Evolutionary conservation across 768 basidiomycete species (phyloP), one percentile per base, ranked within the genome.

Genomic region (Collybia nuda): DNA sequence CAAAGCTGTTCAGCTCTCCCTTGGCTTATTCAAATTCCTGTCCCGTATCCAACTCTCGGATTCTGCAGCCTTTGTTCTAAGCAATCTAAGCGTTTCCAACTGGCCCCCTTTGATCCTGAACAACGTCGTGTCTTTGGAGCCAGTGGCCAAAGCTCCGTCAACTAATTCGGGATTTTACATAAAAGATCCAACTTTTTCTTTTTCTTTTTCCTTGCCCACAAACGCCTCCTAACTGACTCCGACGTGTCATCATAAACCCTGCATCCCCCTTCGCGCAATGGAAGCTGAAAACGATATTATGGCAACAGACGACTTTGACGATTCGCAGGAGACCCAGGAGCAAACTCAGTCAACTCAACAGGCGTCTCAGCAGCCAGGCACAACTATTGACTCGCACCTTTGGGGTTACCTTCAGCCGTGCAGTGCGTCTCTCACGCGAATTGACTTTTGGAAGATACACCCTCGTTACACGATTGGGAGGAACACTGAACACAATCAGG

Each of bases 341-440:
- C 72, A 72, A 56, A 77, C 75, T 0, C 77, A 78, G 56, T 73
- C 72, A 6, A 75, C 75, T 5, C 77, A 78, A 52, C 68, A 70
- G 53, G 67, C 68, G 1, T 74, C 75, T 18, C 76, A 77, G 46
- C 61, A 62, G 17, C 54, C 59, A 23, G 54, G 58, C 17, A 50
- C 56, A 35, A 52, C 54, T 35, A 42, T 67, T 42, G 74, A 77
- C 54, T 50, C 57, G 3, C 75, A 77, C 60, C 79, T 89, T 49
- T 90, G 86, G 86, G 88, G 86, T 11, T 86, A 76, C 56, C 77
- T 90, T 44, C 79, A 84, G 40, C 87, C 88, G 5, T 86, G 84
- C 59, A 81, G 73, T 56, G 55, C 70, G 21, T 54, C 64, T 2
- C 67, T 86, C 6, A 67, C 66, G 18, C 78, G 85, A 28, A 75